Base-by-base conservation (phyloP, 768 basidiomycete species). In the Roridomyces roridus region DNA sequence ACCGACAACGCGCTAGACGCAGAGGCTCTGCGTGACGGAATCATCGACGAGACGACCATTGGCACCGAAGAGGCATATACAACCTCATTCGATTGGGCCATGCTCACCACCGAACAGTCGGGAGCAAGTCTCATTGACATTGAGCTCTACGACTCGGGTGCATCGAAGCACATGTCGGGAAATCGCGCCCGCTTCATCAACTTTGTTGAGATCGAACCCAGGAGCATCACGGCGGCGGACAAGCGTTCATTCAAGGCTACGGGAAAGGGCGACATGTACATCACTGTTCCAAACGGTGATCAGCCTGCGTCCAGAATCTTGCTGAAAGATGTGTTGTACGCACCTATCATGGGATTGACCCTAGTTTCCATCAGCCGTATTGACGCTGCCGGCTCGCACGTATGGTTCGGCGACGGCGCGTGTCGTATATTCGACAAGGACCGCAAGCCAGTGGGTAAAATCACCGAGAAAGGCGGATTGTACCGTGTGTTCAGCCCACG, bases 121-220 rank as follows among this genome's bases (percentile, higher is more conserved):
- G 24, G 24, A 35, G 20, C 29, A 18, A 54, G 10, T 45, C 37
- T 23, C 15, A 45, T 51, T 14, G 65, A 69, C 17, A 68, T 46
- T 17, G 67, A 72, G 12, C 58, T 74, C 12, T 70, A 72, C 57
- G 71, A 78, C 64, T 73, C 72, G 18, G 75, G 76, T 2, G 71
- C 74, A 23, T 66, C 68, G 4, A 65, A 62, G 25, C 76, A 18
- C 43, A 72, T 77, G 67, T 68, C 72, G 2, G 74, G 70, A 1
- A 69, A 68, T 48, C 57, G 68, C 2, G 29, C 70, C n/a, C 51
- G 58, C 10, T 71, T 78, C 58, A 61, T 69, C 48, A 71, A 68
- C 40, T 76, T 65, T 45, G 51, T 51, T 1, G 28, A 44, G 0
- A 73, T 74, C 54, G 25, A n/a, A 9, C 67, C 68, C 4, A 56